Percentiles rank a stretch among this genome's conserved stretches.
phyloP scores from a whole-genome alignment of 768 basidiomycete genomes.

The Macrolepiota dolichaula region DNA sequence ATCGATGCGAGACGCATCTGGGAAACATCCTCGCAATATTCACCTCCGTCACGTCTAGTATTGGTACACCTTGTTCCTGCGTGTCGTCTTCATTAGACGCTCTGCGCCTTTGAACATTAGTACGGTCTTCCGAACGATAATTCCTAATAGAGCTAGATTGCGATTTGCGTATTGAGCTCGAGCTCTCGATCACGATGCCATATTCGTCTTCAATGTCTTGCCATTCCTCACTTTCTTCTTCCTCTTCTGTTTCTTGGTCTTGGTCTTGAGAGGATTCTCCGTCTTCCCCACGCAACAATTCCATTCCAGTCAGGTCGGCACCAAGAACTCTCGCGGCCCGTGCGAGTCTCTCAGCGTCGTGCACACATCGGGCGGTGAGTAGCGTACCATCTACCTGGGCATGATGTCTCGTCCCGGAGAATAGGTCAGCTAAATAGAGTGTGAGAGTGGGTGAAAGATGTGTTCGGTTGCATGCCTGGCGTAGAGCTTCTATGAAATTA shows the following conservation, averaged over 20 bases:
- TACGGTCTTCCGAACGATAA: not conserved
- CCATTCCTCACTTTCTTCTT: slow-evolving; percentile 10
- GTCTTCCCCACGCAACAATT: slow-evolving; percentile 37
- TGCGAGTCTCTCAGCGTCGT: slow-evolving; percentile 65
- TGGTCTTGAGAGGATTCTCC: not conserved
- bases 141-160: not conserved
- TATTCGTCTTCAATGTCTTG: slow-evolving; percentile 13
- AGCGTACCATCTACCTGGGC: slow-evolving; percentile 65
- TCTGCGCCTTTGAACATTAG: not conserved
- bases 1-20: slow-evolving; percentile 69
- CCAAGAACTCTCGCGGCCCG: slow-evolving; percentile 67
- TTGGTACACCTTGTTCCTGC: not conserved
- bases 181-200: not conserved
- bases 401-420: slow-evolving; percentile 72
- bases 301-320: slow-evolving; percentile 56
- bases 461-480: slow-evolving; percentile 30
- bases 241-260: slow-evolving; percentile 9
- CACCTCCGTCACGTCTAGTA: slow-evolving; percentile 61
- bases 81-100: not conserved
- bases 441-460: slow-evolving; percentile 48
- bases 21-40: slow-evolving; percentile 75
- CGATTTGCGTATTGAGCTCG: not conserved
- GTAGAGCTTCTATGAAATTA: slow-evolving; percentile 28
- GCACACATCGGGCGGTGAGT: slow-evolving; percentile 55
- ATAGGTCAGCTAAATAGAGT: slow-evolving; percentile 70